These are phyloP conservation scores for Clavispora phyllophila DNA, from an alignment of 805 yeast species.

Conservation along the genomic window DNA sequence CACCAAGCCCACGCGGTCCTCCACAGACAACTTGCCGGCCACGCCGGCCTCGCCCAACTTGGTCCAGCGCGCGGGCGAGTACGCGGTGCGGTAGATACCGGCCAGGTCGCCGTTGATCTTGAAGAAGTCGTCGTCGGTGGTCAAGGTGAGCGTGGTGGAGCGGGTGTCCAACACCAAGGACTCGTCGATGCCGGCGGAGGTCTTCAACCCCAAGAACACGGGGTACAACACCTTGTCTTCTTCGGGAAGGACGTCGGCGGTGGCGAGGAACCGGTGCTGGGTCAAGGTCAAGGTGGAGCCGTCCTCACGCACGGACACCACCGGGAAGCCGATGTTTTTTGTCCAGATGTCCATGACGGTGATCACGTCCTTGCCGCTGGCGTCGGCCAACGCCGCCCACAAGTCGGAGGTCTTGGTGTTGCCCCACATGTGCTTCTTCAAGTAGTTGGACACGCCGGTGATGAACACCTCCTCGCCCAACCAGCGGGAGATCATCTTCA, in stretches of 20 bases:
- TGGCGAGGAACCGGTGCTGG: constrained; percentile 70
- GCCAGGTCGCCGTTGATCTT: constrained; percentile 70
- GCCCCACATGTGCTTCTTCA: constrained; percentile 71
- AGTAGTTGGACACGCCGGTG: constrained; percentile 73
- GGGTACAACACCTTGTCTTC: constrained; percentile 70
- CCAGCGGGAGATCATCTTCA: constrained; percentile 77
- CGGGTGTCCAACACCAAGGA: constrained; percentile 47
- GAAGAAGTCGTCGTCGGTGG: constrained; percentile 44
- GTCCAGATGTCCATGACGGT: constrained; percentile 79
- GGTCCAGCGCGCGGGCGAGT: constrained; percentile 62
- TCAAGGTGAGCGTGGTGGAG: constrained; percentile 38
- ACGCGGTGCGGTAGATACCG: constrained; percentile 72
- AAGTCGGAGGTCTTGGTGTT: constrained; percentile 73
- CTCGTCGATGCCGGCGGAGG: constrained; percentile 56
- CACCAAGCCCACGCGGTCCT: constrained; percentile 74
- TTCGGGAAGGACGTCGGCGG: constrained; percentile 72
- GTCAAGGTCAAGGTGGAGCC: constrained; percentile 48
- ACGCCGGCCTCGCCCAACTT: constrained; percentile 61
- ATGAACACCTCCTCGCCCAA: constrained; percentile 73
- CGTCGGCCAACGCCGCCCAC: constrained; percentile 69
- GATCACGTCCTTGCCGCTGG: constrained; percentile 67
- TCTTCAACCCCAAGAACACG: constrained; percentile 62
- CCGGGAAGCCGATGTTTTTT: constrained; percentile 72
- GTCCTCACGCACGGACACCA: constrained; percentile 51
- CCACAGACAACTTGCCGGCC: constrained; percentile 57